phyloP scores from a whole-genome alignment of 139 green algal species.

The Spirogloea muscicola region DNA sequence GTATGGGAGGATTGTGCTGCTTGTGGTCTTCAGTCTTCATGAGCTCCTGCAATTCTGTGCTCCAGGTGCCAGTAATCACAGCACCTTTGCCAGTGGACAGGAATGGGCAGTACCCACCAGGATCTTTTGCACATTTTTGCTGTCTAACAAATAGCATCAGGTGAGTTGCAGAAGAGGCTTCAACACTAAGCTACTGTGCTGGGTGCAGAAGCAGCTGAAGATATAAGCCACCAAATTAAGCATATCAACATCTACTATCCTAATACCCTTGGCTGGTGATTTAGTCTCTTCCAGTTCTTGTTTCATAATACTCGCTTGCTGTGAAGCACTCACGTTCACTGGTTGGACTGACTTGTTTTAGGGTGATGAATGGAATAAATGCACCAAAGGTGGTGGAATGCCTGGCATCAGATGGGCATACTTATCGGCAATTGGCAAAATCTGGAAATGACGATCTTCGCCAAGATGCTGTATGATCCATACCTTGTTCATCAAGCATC shows the following conservation, averaged over 20 bases:
- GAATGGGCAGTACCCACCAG: constrained; percentile 13
- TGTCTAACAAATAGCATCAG: constrained; percentile 21
- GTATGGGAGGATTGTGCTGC: background rate
- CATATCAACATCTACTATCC: background rate
- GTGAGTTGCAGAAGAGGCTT: constrained; percentile 16
- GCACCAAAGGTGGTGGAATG: constrained; percentile 72
- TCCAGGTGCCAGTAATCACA: constrained; percentile 47
- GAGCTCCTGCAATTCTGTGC: too few relatives aligned
- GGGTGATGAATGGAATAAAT: constrained; percentile 58
- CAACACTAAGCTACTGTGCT: constrained; percentile 11
- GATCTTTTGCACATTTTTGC: constrained; percentile 16
- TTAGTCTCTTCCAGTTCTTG: background rate
- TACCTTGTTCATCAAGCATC: too few relatives aligned
- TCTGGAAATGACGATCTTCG: constrained; percentile 76
- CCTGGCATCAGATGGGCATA: constrained; percentile 53
- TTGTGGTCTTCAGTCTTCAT: background rate
- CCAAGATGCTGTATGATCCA: constrained; percentile 88
- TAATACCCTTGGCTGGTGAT: background rate
- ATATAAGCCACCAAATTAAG: background rate
- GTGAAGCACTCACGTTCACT: background rate
- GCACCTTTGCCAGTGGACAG: constrained; percentile 38
- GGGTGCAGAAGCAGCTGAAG: too few relatives aligned
- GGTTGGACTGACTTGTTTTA: background rate
- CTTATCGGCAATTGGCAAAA: constrained; percentile 67
- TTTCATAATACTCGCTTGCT: background rate